phyloP scores from a whole-genome alignment of 768 basidiomycete species.

The Mycena chlorophos region DNA sequence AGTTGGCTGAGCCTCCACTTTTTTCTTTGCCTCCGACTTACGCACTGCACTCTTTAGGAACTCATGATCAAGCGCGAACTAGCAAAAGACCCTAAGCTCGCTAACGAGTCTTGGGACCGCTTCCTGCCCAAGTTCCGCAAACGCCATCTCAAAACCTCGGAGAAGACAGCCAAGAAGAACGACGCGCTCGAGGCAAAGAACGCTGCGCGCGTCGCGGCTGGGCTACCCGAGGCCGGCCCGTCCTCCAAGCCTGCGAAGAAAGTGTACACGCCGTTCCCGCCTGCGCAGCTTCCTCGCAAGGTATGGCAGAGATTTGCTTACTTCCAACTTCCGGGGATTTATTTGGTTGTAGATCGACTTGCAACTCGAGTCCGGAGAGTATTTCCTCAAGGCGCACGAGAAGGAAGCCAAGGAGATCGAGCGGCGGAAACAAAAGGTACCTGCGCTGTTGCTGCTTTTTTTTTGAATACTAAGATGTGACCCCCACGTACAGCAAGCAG shows the following conservation, averaged over 20 bases:
- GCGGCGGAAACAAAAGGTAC: conserved; percentile 75
- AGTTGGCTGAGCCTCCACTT: conserved; percentile 37
- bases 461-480: conserved; percentile 11
- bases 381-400: conserved; percentile 92
- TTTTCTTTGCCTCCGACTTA: conserved; percentile 5
- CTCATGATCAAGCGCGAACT: conserved; percentile 98
- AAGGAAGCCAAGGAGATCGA: conserved; percentile 75
- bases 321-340: neutral
- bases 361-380: conserved; percentile 95
- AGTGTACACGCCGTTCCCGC: conserved; percentile 98
- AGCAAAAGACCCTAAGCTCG: conserved; percentile 96
- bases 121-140: conserved; percentile 97
- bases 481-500: conserved; percentile 84
- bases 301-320: conserved; percentile 38
- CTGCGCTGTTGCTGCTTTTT: neutral
- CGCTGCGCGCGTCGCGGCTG: conserved; percentile 67
- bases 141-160: conserved; percentile 87
- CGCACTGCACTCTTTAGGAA: conserved; percentile 58
- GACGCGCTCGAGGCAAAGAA: conserved; percentile 61
- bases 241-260: conserved; percentile 75
- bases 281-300: conserved; percentile 90
- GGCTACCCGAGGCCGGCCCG: conserved; percentile 49
- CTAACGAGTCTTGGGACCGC: conserved; percentile 92
- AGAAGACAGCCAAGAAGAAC: conserved; percentile 92
- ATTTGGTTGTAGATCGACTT: conserved; percentile 66